Evolutionary conservation across 2,329 filamentous ascomycete genomes (phyloP).

Genomic region (Cercospora zeae-maydis): DNA sequence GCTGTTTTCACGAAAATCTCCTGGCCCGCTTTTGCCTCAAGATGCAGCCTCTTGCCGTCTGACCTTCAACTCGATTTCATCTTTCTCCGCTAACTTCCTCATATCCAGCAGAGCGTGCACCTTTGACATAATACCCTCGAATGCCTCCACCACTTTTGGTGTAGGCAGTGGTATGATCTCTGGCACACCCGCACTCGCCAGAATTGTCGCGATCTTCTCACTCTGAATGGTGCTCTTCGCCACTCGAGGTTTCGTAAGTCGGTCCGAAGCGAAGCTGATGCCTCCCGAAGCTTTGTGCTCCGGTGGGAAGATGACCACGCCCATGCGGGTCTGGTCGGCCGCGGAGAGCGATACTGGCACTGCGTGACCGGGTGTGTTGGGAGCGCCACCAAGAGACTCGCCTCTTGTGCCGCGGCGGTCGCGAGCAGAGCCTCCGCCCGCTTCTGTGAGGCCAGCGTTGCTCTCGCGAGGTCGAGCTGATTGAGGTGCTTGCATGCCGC

Average conservation of each 20-base stretch:
- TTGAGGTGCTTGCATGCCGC: slow-evolving; percentile 17
- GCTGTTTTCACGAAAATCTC: neutral
- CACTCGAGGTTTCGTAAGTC: slow-evolving; percentile 71
- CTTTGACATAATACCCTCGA: slow-evolving; percentile 65
- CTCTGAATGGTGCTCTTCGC: slow-evolving; percentile 75
- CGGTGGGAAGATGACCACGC: slow-evolving; percentile 57
- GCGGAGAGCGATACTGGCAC: slow-evolving; percentile 57
- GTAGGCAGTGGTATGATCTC: slow-evolving; percentile 71
- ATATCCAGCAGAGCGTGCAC: slow-evolving; percentile 64
- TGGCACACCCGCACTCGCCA: slow-evolving; percentile 69
- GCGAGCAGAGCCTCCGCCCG: slow-evolving; percentile 16
- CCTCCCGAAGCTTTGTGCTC: slow-evolving; percentile 83
- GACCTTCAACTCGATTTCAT: slow-evolving; percentile 65
- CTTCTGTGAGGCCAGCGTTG: slow-evolving; percentile 35
- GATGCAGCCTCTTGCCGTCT: slow-evolving; percentile 42
- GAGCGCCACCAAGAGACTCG: slow-evolving; percentile 38
- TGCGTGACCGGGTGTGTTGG: slow-evolving; percentile 41
- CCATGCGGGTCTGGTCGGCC: slow-evolving; percentile 76
- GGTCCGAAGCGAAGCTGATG: slow-evolving; percentile 84
- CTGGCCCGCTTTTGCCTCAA: neutral
- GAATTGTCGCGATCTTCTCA: slow-evolving; percentile 67
- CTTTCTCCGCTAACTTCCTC: slow-evolving; percentile 70
- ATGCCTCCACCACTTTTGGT: slow-evolving; percentile 64
- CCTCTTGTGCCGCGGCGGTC: slow-evolving; percentile 33
- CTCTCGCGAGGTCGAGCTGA: slow-evolving; percentile 43